Conservation (phyloP, 208 protist genomes). For the Wallacemonas sp. region DNA sequence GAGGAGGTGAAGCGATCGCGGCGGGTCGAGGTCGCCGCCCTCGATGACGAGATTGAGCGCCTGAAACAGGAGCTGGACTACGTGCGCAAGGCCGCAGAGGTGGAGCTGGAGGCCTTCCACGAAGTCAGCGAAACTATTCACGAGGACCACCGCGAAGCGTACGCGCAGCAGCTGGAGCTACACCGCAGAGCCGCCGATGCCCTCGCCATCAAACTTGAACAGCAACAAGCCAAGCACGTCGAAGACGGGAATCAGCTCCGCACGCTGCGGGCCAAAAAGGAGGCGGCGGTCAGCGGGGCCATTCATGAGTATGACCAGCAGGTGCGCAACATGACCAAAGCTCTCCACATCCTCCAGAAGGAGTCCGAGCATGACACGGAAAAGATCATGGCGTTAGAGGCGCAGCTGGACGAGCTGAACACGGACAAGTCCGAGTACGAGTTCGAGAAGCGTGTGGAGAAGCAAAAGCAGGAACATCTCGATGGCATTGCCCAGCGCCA, state of each 20-base stretch:
- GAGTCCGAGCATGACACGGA: conserved; percentile 79
- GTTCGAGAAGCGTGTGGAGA: conserved; percentile 61
- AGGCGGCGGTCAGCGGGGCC: conserved; percentile 78
- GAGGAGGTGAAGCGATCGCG: conserved; percentile 67
- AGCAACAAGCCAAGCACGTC: conserved; percentile 42
- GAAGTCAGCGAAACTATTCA: conserved; percentile 57
- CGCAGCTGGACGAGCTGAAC: conserved; percentile 51
- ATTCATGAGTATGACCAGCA: conserved; percentile 86
- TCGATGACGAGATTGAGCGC: conserved; percentile 63
- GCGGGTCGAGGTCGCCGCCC: conserved; percentile 54
- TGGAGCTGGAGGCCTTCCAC: conserved; percentile 68
- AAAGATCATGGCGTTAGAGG: conserved; percentile 62
- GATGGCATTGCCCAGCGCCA: conserved; percentile 38
- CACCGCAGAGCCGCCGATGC: conserved; percentile 40
- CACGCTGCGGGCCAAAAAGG: conserved; percentile 68
- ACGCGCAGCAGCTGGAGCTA: conserved; percentile 58
- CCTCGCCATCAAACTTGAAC: conserved; percentile 33
- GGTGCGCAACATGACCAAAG: conserved; percentile 38
- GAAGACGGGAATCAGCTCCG: conserved; percentile 65
- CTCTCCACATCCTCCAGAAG: conserved; percentile 56
- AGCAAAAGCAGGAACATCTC: conserved; percentile 69
- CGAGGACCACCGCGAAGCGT: conserved; percentile 35
- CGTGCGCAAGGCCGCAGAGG: conserved; percentile 62
- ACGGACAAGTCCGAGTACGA: conserved; percentile 69
- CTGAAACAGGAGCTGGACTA: conserved; percentile 79